Evolutionary conservation across 148 eudicot genomes (phyloP).

Genomic region (Persicaria tinctoria): DNA sequence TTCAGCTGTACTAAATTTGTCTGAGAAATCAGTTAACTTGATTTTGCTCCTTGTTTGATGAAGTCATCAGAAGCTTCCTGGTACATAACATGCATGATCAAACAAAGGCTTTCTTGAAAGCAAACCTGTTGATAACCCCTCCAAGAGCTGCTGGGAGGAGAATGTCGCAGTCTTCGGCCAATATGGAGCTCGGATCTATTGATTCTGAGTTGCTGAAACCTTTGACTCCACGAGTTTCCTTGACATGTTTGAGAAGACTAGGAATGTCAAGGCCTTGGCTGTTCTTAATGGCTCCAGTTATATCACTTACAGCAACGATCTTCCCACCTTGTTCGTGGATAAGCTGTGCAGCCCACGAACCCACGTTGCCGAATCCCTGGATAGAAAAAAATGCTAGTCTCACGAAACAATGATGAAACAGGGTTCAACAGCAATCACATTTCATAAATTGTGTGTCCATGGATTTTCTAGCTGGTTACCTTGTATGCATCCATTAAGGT

Average conservation of each 20-base stretch:
- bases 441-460: neutral
- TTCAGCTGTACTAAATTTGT: too few species aligned
- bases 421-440: neutral
- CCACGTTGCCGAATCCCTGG: slow-evolving; percentile 52
- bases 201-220: slow-evolving; percentile 60
- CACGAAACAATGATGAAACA: neutral
- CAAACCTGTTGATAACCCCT: slow-evolving; percentile 84
- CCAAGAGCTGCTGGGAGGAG: slow-evolving; percentile 99
- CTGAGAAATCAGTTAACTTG: too few species aligned
- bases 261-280: slow-evolving; percentile 67
- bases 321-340: slow-evolving; percentile 76
- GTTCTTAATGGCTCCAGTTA: slow-evolving; percentile 80
- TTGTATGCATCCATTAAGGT: neutral
- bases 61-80: neutral
- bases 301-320: slow-evolving; percentile 83
- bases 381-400: neutral
- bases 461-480: neutral
- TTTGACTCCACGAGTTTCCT: slow-evolving; percentile 69
- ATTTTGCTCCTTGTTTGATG: neutral
- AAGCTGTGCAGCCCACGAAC: slow-evolving; percentile 94
- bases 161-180: slow-evolving; percentile 92
- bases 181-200: slow-evolving; percentile 58
- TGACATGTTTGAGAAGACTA: slow-evolving; percentile 59
- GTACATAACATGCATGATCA: neutral
- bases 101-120: neutral